Evolutionary conservation across 2,329 filamentous ascomycete genomes (phyloP).

Genomic region (Botryotinia globosa): DNA sequence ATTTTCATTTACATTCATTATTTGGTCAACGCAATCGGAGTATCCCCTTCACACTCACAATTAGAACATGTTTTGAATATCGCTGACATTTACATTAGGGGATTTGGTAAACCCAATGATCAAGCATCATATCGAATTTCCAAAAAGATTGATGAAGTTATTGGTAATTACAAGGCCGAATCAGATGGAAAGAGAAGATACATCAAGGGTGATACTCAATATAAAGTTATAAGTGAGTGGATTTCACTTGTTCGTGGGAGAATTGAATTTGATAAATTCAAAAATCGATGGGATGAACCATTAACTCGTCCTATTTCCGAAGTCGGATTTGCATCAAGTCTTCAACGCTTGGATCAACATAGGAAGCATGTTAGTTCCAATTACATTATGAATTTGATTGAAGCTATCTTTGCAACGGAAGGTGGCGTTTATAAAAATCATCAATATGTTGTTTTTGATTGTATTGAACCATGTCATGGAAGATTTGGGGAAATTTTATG

Average conservation of each 20-base stretch:
- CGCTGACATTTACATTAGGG: neutral
- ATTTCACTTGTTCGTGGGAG: neutral
- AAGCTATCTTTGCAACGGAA: neutral
- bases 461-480: neutral
- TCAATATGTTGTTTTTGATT: neutral
- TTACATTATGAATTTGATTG: slow-evolving; percentile 5
- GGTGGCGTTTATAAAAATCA: neutral
- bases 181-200: neutral
- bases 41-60: neutral
- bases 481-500: slow-evolving; percentile 7
- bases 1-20: slow-evolving; percentile 6
- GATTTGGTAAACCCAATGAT: neutral
- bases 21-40: neutral
- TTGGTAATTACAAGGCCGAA: neutral
- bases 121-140: neutral
- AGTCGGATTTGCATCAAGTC: neutral
- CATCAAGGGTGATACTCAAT: neutral
- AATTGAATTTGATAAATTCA: neutral
- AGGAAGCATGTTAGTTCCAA: neutral
- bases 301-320: neutral
- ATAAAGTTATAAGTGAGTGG: neutral
- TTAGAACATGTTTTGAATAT: neutral
- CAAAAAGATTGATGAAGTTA: neutral
- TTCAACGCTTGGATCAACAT: neutral
- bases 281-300: neutral